Evolutionary conservation across 1,284 basidiomycete genomes (phyloP).

Genomic region (Tilletiopsis washingtonensis): DNA sequence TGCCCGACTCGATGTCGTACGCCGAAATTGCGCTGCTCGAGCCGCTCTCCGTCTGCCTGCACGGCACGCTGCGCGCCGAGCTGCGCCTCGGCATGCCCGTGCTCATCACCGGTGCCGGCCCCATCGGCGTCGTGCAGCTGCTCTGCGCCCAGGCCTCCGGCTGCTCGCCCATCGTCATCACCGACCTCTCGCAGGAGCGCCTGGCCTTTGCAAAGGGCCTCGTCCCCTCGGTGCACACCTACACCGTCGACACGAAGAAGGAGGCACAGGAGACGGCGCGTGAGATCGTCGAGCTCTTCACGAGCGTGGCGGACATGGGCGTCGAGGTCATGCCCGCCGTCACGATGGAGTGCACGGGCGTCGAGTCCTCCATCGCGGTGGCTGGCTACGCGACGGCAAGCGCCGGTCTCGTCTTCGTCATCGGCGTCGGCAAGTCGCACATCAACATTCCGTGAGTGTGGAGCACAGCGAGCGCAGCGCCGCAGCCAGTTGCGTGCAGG

Average conservation of each 20-base stretch:
- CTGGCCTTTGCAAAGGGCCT: constrained; percentile 54
- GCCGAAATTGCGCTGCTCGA: constrained; percentile 55
- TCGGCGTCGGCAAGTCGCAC: constrained; percentile 52
- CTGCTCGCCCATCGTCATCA: constrained; percentile 53
- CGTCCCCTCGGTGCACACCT: constrained; percentile 50
- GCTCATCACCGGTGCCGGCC: constrained; percentile 44
- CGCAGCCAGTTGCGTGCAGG: too few species aligned
- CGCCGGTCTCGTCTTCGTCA: constrained; percentile 53
- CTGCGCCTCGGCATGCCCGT: constrained; percentile 49
- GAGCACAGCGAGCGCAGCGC: too few species aligned
- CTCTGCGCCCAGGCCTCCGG: constrained; percentile 54
- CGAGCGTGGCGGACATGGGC: constrained; percentile 15
- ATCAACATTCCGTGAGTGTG: constrained; percentile 48
- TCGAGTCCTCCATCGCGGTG: constrained; percentile 78
- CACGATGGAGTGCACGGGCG: constrained; percentile 64
- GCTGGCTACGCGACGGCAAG: constrained; percentile 51
- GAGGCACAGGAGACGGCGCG: constrained; percentile 18
- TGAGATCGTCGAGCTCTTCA: constrained; percentile 33
- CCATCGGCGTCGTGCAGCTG: constrained; percentile 54
- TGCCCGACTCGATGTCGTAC: constrained; percentile 47
- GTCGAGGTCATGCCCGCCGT: constrained; percentile 23
- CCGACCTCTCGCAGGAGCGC: constrained; percentile 52
- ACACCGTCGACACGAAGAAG: constrained; percentile 19
- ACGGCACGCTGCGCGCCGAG: constrained; percentile 53
- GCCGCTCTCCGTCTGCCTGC: constrained; percentile 54